Percentiles rank a stretch among this genome's conserved stretches.
phyloP scores from a whole-genome alignment of 202 grass and related monocot genomes.

The Zizania palustris region DNA sequence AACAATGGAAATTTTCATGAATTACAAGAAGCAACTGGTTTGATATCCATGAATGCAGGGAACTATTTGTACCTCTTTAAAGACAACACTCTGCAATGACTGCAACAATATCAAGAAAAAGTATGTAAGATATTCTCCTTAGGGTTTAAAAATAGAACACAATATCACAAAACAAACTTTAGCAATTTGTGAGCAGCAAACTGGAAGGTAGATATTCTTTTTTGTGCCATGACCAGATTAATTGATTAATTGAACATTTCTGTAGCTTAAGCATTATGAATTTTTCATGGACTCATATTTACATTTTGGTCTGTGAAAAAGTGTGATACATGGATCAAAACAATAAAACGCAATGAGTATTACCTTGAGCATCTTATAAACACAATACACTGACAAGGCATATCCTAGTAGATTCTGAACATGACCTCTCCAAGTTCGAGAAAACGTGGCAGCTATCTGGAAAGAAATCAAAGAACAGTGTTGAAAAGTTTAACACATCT shows the following conservation, averaged over 20 bases:
- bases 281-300: background rate
- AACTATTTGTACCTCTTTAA: slow-evolving; percentile 78
- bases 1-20: slow-evolving; percentile 10
- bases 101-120: slow-evolving; percentile 59
- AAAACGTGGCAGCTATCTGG: slow-evolving; percentile 91
- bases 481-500: background rate
- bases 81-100: slow-evolving; percentile 98
- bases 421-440: slow-evolving; percentile 97
- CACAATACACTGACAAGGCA: slow-evolving; percentile 93
- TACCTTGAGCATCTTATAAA: slow-evolving; percentile 99
- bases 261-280: background rate
- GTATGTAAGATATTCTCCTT: slow-evolving; percentile 6
- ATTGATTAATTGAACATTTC: slow-evolving; percentile 3
- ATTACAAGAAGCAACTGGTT: slow-evolving; percentile 24
- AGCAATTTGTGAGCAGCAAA: background rate
- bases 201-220: background rate
- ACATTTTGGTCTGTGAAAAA: slow-evolving; percentile 20
- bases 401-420: slow-evolving; percentile 98
- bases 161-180: slow-evolving; percentile 31
- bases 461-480: slow-evolving; percentile 24
- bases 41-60: slow-evolving; percentile 16
- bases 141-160: background rate
- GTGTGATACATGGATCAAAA: slow-evolving; percentile 14
- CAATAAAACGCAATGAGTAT: slow-evolving; percentile 5
- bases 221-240: background rate